These are phyloP conservation scores for Saturnispora gosingensis DNA, from an alignment of 805 yeast genomes.

Conservation along the genomic window DNA sequence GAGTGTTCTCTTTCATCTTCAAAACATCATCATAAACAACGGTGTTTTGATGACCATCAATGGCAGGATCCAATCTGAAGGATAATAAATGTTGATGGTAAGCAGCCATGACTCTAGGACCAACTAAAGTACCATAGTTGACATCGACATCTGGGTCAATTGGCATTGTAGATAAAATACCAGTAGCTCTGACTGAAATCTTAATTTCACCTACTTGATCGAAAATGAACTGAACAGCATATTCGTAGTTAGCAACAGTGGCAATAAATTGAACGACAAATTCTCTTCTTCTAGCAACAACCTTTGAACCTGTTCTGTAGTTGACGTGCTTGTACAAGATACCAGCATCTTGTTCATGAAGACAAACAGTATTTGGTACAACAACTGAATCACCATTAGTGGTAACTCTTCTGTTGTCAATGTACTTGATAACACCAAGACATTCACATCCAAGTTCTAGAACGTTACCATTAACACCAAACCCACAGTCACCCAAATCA, in stretches of 20 bases:
- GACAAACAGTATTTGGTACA: constrained; percentile 63
- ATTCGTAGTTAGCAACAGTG: constrained; percentile 80
- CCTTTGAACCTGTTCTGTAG: constrained; percentile 64
- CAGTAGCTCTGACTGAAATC: constrained; percentile 77
- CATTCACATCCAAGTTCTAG: constrained; percentile 73
- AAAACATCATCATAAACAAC: constrained; percentile 63
- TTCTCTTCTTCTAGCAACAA: constrained; percentile 69
- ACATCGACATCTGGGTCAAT: constrained; percentile 58
- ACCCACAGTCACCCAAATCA: constrained; percentile 80
- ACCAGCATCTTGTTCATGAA: constrained; percentile 77
- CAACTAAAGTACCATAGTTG: constrained; percentile 61
- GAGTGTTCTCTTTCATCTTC: constrained; percentile 45
- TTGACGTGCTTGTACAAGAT: constrained; percentile 70
- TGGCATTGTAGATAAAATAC: constrained; percentile 79
- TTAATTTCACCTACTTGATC: constrained; percentile 72
- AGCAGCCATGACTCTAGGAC: constrained; percentile 76
- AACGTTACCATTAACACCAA: constrained; percentile 63
- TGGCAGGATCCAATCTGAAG: constrained; percentile 72
- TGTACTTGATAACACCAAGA: constrained; percentile 67
- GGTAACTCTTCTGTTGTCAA: constrained; percentile 51
- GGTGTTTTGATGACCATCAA: constrained; percentile 73
- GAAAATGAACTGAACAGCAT: constrained; percentile 60
- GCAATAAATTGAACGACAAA: constrained; percentile 74
- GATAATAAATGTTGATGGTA: constrained; percentile 77
- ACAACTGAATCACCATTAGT: constrained; percentile 53